Evolutionary conservation across 129 eudicot genomes (phyloP), one percentile per base, ranked within the genome.

Genomic region (Flaveria ramosissima): DNA sequence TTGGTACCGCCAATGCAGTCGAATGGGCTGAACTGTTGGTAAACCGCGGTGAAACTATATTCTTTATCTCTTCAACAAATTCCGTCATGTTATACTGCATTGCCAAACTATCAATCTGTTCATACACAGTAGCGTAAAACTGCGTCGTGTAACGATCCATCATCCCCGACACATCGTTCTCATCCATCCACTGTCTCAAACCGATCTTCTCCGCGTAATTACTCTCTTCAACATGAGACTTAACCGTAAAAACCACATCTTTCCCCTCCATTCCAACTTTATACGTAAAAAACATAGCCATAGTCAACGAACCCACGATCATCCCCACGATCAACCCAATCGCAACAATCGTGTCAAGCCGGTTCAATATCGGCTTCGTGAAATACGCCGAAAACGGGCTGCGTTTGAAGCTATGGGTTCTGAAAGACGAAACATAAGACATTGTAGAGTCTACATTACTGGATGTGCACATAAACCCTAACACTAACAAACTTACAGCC

Each of bases 121-220:
- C 92, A 36, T 89, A 88, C 2, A 92, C 84, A 7, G 99, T 89
- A 26, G 86, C 94, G 16, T 92, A 95, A 19, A 92, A 77, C 84
- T 85, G 88, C 0, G 85, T 85, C 2, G 94, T 78, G 68, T 95
- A 95, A 60, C 46, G 79, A 82, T 95, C 97, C 73, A 95, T 85
- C 92, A 92, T 91, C 7, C 86, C 94, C 15, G 99, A 89, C 66
- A 95, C 96, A 81, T 95, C 99, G 45, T 95, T 89, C 39, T 89
- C 96, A 68, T 89, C 89, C 92, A 95, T 88, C 97, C 99, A 92
- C 69, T 86, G 75, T 75, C 85, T 95, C 68, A 95, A 77, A 9
- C 99, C 99, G 15, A 91, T 89, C 79, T 82, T 91, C 78, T 94
- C 99, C 0, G 97, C 97, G 19, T 91, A 89, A 86, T 95, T 95